Conservation (phyloP, 2,329 filamentous ascomycete genomes). For the Penicillium griseofulvum region DNA sequence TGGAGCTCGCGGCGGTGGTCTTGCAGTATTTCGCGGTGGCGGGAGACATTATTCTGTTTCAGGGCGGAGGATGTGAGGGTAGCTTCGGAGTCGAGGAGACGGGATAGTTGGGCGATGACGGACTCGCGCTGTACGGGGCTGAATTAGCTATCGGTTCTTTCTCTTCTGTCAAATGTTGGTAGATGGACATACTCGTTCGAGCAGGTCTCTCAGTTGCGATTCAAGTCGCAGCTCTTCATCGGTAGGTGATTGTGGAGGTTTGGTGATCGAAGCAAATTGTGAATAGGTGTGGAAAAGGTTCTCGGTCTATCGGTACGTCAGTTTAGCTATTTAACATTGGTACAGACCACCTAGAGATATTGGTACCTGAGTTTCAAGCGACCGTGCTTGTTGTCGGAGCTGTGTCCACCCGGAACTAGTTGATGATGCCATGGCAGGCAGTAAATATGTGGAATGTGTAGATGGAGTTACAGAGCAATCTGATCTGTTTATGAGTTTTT, state of each 20-base stretch:
- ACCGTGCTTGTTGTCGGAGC: conserved; percentile 85
- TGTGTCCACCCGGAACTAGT: conserved; percentile 80
- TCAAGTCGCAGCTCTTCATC: conserved; percentile 81
- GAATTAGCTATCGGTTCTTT: conserved; percentile 6
- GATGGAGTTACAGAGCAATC: not conserved
- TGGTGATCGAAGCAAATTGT: conserved; percentile 78
- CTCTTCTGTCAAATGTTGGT: not conserved
- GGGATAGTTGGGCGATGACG: conserved; percentile 76
- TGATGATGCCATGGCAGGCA: conserved; percentile 51
- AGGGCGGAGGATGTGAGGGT: conserved; percentile 81
- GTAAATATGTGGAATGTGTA: not conserved
- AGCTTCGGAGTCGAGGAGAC: conserved; percentile 90
- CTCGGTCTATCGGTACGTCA: conserved; percentile 65
- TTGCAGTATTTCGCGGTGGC: conserved; percentile 83
- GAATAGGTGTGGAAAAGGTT: conserved; percentile 70
- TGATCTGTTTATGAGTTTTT: not conserved
- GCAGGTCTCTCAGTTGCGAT: conserved; percentile 74
- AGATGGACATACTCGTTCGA: conserved; percentile 51
- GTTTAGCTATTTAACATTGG: conserved; percentile 21
- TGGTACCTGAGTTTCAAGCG: conserved; percentile 81
- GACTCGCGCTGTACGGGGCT: conserved; percentile 65
- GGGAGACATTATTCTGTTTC: conserved; percentile 93
- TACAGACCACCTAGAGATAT: conserved; percentile 2
- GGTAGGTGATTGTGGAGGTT: conserved; percentile 76
- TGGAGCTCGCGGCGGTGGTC: conserved; percentile 81